phyloP scores from a whole-genome alignment of 345 rosid species.

The Psidium guajava region DNA sequence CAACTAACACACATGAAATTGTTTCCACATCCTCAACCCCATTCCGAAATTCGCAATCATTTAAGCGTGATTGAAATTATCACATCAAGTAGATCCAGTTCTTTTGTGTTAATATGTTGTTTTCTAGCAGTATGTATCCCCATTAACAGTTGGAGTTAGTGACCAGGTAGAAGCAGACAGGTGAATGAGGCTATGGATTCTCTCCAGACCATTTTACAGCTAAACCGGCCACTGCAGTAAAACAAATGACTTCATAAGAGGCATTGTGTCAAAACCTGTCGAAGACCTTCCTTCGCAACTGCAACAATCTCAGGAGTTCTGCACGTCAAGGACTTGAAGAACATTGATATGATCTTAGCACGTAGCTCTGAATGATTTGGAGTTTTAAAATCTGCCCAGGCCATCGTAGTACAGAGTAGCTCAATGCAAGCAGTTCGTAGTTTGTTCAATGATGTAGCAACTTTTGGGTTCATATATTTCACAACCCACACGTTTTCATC shows the following conservation, averaged over 20 bases:
- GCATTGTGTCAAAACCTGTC: conserved; percentile 54
- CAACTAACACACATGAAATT: background rate
- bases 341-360: conserved; percentile 92
- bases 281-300: conserved; percentile 95
- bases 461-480: conserved; percentile 84
- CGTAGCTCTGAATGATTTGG: conserved; percentile 77
- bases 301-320: conserved; percentile 93
- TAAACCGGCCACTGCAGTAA: background rate
- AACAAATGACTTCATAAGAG: background rate
- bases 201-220: background rate
- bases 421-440: conserved; percentile 97
- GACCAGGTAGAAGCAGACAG: background rate
- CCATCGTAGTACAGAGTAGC: conserved; percentile 95
- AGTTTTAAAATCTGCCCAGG: conserved; percentile 92
- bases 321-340: conserved; percentile 93
- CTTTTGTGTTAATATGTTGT: background rate
- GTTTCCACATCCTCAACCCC: background rate
- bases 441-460: conserved; percentile 68
- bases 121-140: background rate
- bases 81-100: background rate
- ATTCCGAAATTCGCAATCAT: background rate
- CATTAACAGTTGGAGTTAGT: background rate
- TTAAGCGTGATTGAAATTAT: background rate
- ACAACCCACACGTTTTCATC: conserved; percentile 89
- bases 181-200: background rate